phyloP scores from a whole-genome alignment of 495 filamentous ascomycete genomes.

The Bombardia bombarda region DNA sequence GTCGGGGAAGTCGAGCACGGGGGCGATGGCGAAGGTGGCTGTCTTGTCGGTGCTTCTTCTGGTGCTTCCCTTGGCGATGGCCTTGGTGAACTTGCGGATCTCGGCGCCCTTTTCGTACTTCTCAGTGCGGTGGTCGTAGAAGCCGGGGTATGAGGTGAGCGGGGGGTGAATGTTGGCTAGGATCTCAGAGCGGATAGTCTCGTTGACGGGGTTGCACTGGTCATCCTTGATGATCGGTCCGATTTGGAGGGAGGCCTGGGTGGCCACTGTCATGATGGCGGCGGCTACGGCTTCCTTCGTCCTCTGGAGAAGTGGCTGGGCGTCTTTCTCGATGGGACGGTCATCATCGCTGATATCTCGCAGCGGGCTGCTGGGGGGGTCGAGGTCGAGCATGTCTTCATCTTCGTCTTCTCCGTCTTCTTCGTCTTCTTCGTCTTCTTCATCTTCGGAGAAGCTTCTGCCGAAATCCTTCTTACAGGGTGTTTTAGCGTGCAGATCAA shows the following conservation, averaged over 20 bases:
- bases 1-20: constrained; percentile 58
- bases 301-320: constrained; percentile 40
- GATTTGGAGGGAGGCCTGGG: constrained; percentile 3
- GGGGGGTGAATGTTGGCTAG: constrained; percentile 62
- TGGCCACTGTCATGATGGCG: constrained; percentile 1
- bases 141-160: constrained; percentile 66
- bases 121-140: constrained; percentile 55
- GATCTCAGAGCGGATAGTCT: constrained; percentile 62
- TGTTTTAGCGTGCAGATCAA: constrained; percentile 60
- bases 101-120: constrained; percentile 56
- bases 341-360: constrained; percentile 47
- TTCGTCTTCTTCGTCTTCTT: constrained; percentile 29
- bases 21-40: constrained; percentile 40
- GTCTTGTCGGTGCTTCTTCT: constrained; percentile 15
- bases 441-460: constrained; percentile 12
- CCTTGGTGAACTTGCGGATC: constrained; percentile 71
- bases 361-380: constrained; percentile 62
- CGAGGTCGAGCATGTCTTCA: constrained; percentile 36
- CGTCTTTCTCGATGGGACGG: constrained; percentile 27
- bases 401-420: constrained; percentile 42
- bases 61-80: constrained; percentile 50
- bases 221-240: constrained; percentile 69
- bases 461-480: constrained; percentile 47
- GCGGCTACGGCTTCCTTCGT: constrained; percentile 12
- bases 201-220: constrained; percentile 84